Percentiles rank a stretch among this genome's conserved stretches.
phyloP scores from a whole-genome alignment of 2,329 filamentous ascomycete genomes.

The Aureobasidium lini region DNA sequence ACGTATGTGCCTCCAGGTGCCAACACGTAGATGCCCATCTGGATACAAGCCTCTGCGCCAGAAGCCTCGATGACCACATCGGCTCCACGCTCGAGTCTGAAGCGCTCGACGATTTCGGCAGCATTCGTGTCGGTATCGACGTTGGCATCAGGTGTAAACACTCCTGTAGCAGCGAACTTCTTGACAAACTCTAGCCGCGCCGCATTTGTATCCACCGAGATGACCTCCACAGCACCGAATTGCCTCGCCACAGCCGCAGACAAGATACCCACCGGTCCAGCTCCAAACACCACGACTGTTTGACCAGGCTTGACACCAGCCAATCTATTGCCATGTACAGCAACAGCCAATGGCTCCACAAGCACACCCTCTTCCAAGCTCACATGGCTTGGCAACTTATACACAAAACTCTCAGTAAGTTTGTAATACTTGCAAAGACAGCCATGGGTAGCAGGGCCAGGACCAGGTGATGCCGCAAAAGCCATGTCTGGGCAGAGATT shows the following conservation, averaged over 20 bases:
- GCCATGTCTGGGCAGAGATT: constrained; percentile 19
- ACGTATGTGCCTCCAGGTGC: constrained; percentile 47
- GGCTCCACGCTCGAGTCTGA: constrained; percentile 49
- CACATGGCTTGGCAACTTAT: constrained; percentile 39
- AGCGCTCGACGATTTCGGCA: constrained; percentile 54
- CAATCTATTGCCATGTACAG: constrained; percentile 39
- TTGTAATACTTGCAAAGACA: constrained; percentile 45
- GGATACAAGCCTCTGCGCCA: constrained; percentile 42
- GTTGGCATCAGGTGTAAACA: constrained; percentile 54
- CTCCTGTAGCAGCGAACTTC: constrained; percentile 64
- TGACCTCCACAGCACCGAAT: constrained; percentile 74
- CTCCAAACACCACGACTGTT: constrained; percentile 42
- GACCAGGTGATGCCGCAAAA: constrained; percentile 18
- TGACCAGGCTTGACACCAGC: constrained; percentile 38
- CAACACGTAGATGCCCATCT: constrained; percentile 43
- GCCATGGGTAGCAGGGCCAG: constrained; percentile 25
- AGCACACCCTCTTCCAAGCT: constrained; percentile 46
- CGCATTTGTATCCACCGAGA: constrained; percentile 79
- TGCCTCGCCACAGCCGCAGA: constrained; percentile 79
- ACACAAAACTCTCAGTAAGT: constrained; percentile 41
- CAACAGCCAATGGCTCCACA: constrained; percentile 47
- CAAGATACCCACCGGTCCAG: constrained; percentile 64
- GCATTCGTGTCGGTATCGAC: constrained; percentile 63
- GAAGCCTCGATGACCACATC: constrained; percentile 43
- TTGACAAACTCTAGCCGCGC: constrained; percentile 71